These are phyloP conservation scores for Linum usitatissimum DNA, from an alignment of 345 rosid genomes.

Conservation along the genomic window DNA sequence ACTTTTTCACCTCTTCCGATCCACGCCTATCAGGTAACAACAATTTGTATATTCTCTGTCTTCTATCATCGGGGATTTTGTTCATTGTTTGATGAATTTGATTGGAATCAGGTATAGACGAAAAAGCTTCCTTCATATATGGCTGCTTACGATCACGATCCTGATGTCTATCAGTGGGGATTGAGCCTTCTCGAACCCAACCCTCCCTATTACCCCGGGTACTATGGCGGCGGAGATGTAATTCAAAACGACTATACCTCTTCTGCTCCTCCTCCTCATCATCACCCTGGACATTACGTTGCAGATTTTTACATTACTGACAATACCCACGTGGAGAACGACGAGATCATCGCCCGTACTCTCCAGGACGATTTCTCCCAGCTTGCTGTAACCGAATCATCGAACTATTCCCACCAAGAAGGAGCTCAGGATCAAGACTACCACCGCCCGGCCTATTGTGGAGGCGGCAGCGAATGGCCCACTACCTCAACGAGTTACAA, in stretches of 20 bases:
- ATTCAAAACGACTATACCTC: constrained; percentile 24
- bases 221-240: constrained; percentile 27
- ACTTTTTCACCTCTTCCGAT: no score
- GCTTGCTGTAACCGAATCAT: constrained; percentile 47
- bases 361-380: constrained; percentile 85
- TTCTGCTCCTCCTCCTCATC: constrained; percentile 1
- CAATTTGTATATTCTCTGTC: no score
- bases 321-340: constrained; percentile 40
- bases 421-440: constrained; percentile 20
- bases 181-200: constrained; percentile 44
- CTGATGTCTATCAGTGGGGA: constrained; percentile 50
- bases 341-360: constrained; percentile 73
- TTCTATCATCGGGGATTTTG: no score
- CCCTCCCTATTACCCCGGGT: constrained; percentile 39
- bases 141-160: constrained; percentile 39
- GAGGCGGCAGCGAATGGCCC: constrained; percentile 29
- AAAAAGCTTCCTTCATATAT: background rate
- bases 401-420: constrained; percentile 20
- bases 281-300: constrained; percentile 13
- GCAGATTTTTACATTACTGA: no score
- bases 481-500: constrained; percentile 36
- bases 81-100: no score
- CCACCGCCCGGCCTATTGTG: constrained; percentile 22
- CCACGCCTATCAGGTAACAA: no score
- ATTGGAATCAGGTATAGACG: no score